phyloP scores from a whole-genome alignment of 1,139 yeast genomes.

The Casaregolazyma suthepensis region DNA sequence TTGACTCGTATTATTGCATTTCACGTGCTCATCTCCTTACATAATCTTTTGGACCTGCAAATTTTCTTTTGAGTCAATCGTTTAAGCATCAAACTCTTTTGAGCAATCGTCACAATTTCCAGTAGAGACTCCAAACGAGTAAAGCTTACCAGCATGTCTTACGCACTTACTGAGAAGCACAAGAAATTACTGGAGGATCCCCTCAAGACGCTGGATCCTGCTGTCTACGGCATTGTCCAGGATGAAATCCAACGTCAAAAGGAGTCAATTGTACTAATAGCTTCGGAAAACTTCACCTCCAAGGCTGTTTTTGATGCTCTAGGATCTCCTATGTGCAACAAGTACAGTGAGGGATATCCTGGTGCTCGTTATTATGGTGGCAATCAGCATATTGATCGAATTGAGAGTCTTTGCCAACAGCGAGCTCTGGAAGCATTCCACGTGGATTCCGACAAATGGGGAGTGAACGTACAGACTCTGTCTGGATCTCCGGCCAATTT shows the following conservation, averaged over 20 bases:
- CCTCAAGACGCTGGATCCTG: constrained; percentile 64
- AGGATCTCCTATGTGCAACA: constrained; percentile 96
- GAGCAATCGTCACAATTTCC: neutral
- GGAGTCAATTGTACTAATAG: constrained; percentile 84
- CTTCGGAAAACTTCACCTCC: constrained; percentile 93
- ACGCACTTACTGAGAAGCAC: constrained; percentile 10
- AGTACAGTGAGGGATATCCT: constrained; percentile 98
- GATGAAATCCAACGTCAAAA: constrained; percentile 80
- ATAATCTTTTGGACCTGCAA: neutral
- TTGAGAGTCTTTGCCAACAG: constrained; percentile 82
- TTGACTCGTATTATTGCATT: too few species aligned
- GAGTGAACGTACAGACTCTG: constrained; percentile 90
- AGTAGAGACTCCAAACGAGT: constrained; percentile 4
- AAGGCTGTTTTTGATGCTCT: constrained; percentile 89
- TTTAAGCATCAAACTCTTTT: neutral
- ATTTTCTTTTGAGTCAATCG: neutral
- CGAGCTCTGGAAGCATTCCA: constrained; percentile 85
- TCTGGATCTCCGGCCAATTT: constrained; percentile 96
- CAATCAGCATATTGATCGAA: constrained; percentile 86
- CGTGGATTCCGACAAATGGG: constrained; percentile 78
- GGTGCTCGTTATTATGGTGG: constrained; percentile 98
- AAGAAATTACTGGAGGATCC: constrained; percentile 28
- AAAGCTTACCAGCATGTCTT: constrained; percentile 6
- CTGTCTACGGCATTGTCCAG: constrained; percentile 67
- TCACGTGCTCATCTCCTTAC: neutral